Conservation (phyloP, 2,329 filamentous ascomycete genomes). For the Cytospora piceicola region DNA sequence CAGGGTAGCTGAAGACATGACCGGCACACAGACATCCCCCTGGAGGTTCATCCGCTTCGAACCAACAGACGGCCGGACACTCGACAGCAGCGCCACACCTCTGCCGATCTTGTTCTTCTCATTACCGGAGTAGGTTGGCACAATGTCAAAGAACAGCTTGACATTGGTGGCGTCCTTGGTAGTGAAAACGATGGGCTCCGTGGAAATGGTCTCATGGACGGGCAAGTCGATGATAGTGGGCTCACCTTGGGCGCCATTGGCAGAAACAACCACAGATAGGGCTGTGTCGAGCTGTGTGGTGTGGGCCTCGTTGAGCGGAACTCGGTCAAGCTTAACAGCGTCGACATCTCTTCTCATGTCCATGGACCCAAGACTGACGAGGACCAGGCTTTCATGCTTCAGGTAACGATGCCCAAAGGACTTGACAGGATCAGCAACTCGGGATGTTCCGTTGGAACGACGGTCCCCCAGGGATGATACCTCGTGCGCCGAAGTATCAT, state of each 20-base stretch:
- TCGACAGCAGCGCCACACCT: slow-evolving; percentile 84
- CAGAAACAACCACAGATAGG: slow-evolving; percentile 86
- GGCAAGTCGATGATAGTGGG: slow-evolving; percentile 89
- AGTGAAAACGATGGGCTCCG: slow-evolving; percentile 90
- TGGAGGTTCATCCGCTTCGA: slow-evolving; percentile 89
- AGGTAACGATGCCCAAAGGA: slow-evolving; percentile 96
- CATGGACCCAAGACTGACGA: slow-evolving; percentile 94
- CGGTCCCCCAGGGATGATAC: slow-evolving; percentile 65
- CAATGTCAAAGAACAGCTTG: slow-evolving; percentile 90
- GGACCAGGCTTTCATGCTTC: slow-evolving; percentile 82
- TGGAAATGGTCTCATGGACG: slow-evolving; percentile 90
- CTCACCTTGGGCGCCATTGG: slow-evolving; percentile 82
- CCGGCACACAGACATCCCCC: slow-evolving; percentile 89
- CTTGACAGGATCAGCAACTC: slow-evolving; percentile 79
- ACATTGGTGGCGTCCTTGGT: slow-evolving; percentile 78
- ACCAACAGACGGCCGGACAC: slow-evolving; percentile 80
- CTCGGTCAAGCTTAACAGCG: slow-evolving; percentile 84
- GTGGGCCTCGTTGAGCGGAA: slow-evolving; percentile 86
- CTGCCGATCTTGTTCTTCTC: slow-evolving; percentile 88
- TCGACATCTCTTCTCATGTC: slow-evolving; percentile 82
- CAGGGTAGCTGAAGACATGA: slow-evolving; percentile 74
- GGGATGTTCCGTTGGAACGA: slow-evolving; percentile 55
- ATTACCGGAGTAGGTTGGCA: slow-evolving; percentile 91
- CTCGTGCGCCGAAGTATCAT: slow-evolving; percentile 51
- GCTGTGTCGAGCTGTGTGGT: slow-evolving; percentile 93